Percentiles rank a stretch among this genome's conserved stretches.
Evolutionary conservation across 116 monocot genomes (phyloP).

Genomic region (Trichopus zeylanicus): DNA sequence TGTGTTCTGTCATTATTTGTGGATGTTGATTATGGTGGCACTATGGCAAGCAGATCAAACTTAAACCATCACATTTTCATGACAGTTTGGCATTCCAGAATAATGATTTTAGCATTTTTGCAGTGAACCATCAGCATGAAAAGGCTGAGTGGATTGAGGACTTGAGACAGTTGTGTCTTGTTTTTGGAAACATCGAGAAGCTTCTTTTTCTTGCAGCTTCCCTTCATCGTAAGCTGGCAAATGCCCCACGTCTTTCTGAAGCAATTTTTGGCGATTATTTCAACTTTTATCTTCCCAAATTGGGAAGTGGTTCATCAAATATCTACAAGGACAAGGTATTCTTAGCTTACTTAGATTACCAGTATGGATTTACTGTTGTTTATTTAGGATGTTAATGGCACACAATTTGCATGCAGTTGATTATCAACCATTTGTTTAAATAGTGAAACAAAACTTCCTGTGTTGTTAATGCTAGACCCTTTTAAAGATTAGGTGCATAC

Average conservation of each 20-base stretch:
- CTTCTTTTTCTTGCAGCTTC: conserved; percentile 62
- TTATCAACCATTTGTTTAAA: too few relatives aligned
- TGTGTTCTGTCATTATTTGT: too few relatives aligned
- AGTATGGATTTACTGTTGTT: not conserved
- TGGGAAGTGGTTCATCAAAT: conserved; percentile 69
- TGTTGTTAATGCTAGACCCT: too few relatives aligned
- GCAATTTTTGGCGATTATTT: conserved; percentile 74
- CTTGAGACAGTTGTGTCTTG: conserved; percentile 55
- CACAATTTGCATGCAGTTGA: too few relatives aligned
- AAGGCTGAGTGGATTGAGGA: conserved; percentile 56
- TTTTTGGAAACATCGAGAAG: conserved; percentile 82
- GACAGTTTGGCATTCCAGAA: not conserved
- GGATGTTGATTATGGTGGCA: too few relatives aligned
- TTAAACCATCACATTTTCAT: not conserved
- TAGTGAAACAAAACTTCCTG: too few relatives aligned
- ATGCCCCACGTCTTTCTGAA: conserved; percentile 61
- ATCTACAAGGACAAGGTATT: conserved; percentile 80
- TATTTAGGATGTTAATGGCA: not conserved
- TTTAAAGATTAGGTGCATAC: too few relatives aligned
- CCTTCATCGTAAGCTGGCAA: conserved; percentile 54
- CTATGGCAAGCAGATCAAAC: too few relatives aligned
- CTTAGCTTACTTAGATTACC: not conserved
- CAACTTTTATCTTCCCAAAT: conserved; percentile 81
- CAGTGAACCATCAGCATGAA: conserved; percentile 45
- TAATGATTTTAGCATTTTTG: not conserved